Percentiles rank a stretch among this genome's conserved stretches.
These are phyloP conservation scores for Kalaharituber pfeilii DNA, from an alignment of 2,329 filamentous ascomycete species.

Conservation along the genomic window DNA sequence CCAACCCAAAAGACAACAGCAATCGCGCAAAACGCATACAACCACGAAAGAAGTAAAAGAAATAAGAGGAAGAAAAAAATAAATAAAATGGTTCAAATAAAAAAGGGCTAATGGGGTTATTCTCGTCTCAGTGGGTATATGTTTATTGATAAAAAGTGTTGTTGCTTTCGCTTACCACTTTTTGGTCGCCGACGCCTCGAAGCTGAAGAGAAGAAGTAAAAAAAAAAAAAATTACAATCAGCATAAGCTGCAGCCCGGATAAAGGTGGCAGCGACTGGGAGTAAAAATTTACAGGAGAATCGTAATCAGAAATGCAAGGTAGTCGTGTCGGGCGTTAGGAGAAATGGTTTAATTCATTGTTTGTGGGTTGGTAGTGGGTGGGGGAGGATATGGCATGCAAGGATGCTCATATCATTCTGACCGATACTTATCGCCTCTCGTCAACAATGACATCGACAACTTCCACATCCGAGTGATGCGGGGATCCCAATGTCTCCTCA, in stretches of 20 bases:
- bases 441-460: background rate
- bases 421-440: background rate
- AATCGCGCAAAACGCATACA: too few species aligned
- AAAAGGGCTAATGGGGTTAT: background rate
- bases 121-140: background rate
- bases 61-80: slow-evolving; percentile 5
- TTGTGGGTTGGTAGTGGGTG: background rate
- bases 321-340: background rate
- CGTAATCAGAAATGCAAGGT: background rate
- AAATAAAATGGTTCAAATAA: background rate
- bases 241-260: slow-evolving; percentile 1
- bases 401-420: too few species aligned
- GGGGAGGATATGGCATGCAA: too few species aligned
- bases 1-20: too few species aligned
- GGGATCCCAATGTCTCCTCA: slow-evolving; percentile 11
- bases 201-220: too few species aligned
- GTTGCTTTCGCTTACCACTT: background rate
- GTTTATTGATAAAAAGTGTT: background rate
- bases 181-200: too few species aligned
- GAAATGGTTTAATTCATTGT: background rate
- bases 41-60: slow-evolving; percentile 2
- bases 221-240: background rate
- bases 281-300: background rate
- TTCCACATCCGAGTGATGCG: slow-evolving; percentile 4
- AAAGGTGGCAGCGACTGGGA: background rate